Conservation (phyloP, 768 basidiomycete genomes). For the Pulveroboletus frians region DNA sequence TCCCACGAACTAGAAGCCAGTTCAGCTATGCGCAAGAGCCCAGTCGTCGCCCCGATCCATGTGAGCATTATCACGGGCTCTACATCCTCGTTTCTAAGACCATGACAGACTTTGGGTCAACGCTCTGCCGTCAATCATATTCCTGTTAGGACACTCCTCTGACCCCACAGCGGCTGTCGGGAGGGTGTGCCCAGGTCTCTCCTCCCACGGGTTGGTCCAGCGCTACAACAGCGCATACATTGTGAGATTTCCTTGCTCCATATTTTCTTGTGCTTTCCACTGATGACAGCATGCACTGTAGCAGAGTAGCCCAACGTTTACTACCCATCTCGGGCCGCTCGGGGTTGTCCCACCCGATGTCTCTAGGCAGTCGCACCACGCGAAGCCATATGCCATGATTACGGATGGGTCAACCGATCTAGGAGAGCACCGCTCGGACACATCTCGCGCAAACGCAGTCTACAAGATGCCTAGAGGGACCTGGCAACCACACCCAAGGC, state of each 20-base stretch:
- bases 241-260: background rate
- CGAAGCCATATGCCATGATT: too few species aligned
- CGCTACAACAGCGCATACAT: slow-evolving; percentile 6
- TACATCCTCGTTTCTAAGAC: background rate
- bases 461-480: background rate
- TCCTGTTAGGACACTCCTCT: background rate
- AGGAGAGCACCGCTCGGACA: background rate
- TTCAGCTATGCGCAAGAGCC: background rate
- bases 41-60: background rate
- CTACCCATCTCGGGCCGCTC: background rate
- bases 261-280: background rate
- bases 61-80: slow-evolving; percentile 1
- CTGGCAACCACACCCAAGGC: too few species aligned
- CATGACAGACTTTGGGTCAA: background rate
- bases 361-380: too few species aligned
- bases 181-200: background rate
- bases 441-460: slow-evolving; percentile 15
- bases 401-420: slow-evolving; percentile 1
- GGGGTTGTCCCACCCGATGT: background rate
- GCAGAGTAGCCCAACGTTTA: background rate
- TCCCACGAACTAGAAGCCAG: background rate
- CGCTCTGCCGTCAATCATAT: background rate
- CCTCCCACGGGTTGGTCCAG: slow-evolving; percentile 5
- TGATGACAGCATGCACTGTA: background rate
- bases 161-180: background rate